These are phyloP conservation scores for Leccinum arenicola DNA, from an alignment of 768 basidiomycete genomes.

Conservation along the genomic window DNA sequence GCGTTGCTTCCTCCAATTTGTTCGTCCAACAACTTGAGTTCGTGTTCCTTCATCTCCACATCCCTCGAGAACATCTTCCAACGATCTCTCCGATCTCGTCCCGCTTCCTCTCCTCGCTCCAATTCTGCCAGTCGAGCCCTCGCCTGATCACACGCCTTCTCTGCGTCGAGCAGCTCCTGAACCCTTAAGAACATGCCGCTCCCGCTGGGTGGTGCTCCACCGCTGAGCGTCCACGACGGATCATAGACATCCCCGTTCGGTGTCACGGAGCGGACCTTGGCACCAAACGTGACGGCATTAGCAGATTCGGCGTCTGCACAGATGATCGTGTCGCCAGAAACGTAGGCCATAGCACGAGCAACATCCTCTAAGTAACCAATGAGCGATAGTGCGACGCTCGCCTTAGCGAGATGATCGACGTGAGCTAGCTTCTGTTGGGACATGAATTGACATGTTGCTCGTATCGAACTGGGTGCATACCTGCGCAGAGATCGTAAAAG, in stretches of 20 bases:
- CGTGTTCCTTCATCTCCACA: slow-evolving; percentile 87
- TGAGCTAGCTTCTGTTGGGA: slow-evolving; percentile 65
- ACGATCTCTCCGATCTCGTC: slow-evolving; percentile 50
- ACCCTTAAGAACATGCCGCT: slow-evolving; percentile 77
- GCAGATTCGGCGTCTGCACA: slow-evolving; percentile 88
- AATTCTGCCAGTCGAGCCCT: slow-evolving; percentile 45
- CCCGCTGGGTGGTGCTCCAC: slow-evolving; percentile 80
- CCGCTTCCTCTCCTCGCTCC: slow-evolving; percentile 52
- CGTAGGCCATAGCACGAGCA: slow-evolving; percentile 84
- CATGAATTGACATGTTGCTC: neutral
- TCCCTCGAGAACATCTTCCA: slow-evolving; percentile 65
- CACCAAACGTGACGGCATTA: slow-evolving; percentile 80
- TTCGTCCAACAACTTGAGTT: slow-evolving; percentile 75
- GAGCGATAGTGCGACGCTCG: slow-evolving; percentile 82
- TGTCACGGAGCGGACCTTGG: slow-evolving; percentile 73
- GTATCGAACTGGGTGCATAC: slow-evolving; percentile 23
- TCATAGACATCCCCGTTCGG: slow-evolving; percentile 96
- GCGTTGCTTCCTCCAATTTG: slow-evolving; percentile 90
- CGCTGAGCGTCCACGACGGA: slow-evolving; percentile 91
- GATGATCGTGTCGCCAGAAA: slow-evolving; percentile 90
- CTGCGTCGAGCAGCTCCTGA: slow-evolving; percentile 74
- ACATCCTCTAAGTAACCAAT: slow-evolving; percentile 82
- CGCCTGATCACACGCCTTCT: slow-evolving; percentile 53
- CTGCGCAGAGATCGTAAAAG: slow-evolving; percentile 52
- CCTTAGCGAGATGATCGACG: slow-evolving; percentile 74